Evolutionary conservation across 169 alveolate genomes (phyloP).

Genomic region (Plasmodium vivax): DNA sequence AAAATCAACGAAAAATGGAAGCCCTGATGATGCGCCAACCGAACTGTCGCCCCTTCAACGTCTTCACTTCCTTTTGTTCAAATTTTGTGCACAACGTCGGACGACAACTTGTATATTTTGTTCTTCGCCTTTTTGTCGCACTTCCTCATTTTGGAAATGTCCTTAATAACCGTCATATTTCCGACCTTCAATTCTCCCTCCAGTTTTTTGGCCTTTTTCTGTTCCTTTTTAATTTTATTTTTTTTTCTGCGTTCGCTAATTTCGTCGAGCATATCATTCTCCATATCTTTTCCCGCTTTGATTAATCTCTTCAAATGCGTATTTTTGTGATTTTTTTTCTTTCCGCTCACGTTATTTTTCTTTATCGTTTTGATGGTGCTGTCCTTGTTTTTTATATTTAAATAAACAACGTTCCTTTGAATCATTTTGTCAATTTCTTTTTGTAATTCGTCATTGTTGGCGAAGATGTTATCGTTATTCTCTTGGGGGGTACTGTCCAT

Average conservation of each 20-base stretch:
- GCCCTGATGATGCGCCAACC: not conserved
- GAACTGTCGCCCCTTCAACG: not conserved
- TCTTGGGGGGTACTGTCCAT: not conserved
- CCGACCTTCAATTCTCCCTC: constrained; percentile 74
- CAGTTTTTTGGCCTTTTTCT: constrained; percentile 55
- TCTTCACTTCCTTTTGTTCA: constrained; percentile 16
- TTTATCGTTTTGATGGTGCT: not conserved
- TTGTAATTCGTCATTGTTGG: constrained; percentile 23
- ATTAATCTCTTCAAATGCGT: constrained; percentile 13
- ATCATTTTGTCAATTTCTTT: constrained; percentile 65
- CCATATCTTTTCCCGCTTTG: constrained; percentile 48
- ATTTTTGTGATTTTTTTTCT: constrained; percentile 15
- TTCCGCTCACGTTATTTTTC: constrained; percentile 7
- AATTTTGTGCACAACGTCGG: constrained; percentile 50
- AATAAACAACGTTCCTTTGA: constrained; percentile 40
- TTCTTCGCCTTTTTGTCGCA: constrained; percentile 59
- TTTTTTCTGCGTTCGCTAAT: constrained; percentile 74
- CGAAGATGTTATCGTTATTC: not conserved
- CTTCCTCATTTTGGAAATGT: constrained; percentile 66
- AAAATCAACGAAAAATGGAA: not conserved
- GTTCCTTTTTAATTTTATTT: constrained; percentile 61
- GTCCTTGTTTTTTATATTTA: constrained; percentile 3
- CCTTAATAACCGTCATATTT: constrained; percentile 74
- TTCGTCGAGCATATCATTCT: constrained; percentile 62
- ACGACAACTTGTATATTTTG: constrained; percentile 59